Percentiles rank a stretch among this genome's conserved stretches.
Evolutionary conservation across 345 rosid genomes (phyloP).

Genomic region (Populus euphratica): DNA sequence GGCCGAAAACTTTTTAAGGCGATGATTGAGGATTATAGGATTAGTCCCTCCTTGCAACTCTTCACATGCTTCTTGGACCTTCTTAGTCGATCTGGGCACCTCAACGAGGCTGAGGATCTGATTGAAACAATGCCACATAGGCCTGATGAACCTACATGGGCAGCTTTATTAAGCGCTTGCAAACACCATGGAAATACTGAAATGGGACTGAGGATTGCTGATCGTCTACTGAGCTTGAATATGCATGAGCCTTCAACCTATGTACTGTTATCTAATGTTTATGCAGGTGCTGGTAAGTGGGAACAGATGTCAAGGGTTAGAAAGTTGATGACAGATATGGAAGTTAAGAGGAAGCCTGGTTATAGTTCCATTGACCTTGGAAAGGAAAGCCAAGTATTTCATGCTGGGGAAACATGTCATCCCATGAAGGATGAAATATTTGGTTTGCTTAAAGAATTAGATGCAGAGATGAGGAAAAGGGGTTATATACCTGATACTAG

Average conservation of each 20-base stretch:
- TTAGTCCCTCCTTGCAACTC: slow-evolving; percentile 68
- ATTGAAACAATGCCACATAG: slow-evolving; percentile 57
- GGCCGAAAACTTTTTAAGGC: slow-evolving; percentile 59
- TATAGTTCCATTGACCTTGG: slow-evolving; percentile 49
- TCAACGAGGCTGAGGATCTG: slow-evolving; percentile 61
- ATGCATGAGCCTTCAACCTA: slow-evolving; percentile 62
- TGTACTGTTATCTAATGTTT: slow-evolving; percentile 61
- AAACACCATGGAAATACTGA: slow-evolving; percentile 48
- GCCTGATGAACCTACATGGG: slow-evolving; percentile 86
- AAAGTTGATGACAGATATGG: slow-evolving; percentile 48
- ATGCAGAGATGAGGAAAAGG: slow-evolving; percentile 53
- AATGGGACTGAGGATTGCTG: slow-evolving; percentile 50
- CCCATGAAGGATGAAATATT: slow-evolving; percentile 50
- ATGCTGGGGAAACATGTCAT: slow-evolving; percentile 62
- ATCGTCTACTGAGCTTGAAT: slow-evolving; percentile 47
- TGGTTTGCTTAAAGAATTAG: slow-evolving; percentile 45
- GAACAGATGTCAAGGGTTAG: slow-evolving; percentile 51
- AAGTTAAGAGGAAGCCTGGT: slow-evolving; percentile 62
- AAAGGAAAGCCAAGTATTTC: slow-evolving; percentile 54
- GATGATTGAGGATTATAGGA: slow-evolving; percentile 49
- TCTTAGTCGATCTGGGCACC: slow-evolving; percentile 69
- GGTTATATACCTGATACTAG: slow-evolving; percentile 75
- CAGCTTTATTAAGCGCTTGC: slow-evolving; percentile 73
- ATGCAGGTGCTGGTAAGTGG: slow-evolving; percentile 57
- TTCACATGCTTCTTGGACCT: slow-evolving; percentile 78